Base-by-base conservation (phyloP, 1,284 basidiomycete species). In the Rhodotorula sp. region DNA sequence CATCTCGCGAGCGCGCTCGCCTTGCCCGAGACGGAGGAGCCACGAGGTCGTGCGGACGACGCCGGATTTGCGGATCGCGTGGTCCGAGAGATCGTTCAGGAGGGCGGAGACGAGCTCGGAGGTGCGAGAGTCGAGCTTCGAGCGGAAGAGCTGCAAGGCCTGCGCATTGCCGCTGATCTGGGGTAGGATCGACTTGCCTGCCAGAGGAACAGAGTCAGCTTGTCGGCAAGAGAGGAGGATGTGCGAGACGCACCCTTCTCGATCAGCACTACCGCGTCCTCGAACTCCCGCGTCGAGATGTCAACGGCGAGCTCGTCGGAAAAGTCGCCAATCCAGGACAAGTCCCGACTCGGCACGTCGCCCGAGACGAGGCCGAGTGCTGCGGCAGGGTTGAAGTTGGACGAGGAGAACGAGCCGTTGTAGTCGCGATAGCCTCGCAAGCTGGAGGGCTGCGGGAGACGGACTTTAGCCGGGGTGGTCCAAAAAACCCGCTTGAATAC, bases 291-390 rank as follows among this genome's bases (percentile, higher is more conserved):
- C 59, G 94, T 83, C 1, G 94, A 91, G 71, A 98, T 94, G 4
- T 91, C 87, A 22, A 99, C 94, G 0, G 91, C 91, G 15, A 98
- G 82, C 58, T 95, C 89, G 79, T 99, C 96, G 5, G 89, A 87
- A 82, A 92, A 94, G 71, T 96, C 92, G 64, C 89, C 88, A 29
- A 92, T 87, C 88, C 90, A 97, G 24, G 89, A 85, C 8, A 87
- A 82, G 79, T 95, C 91, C 64, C 87, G 85, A 76, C 91, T 90
- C 0, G 85, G 77, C 0, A 80, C 76, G 56, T 81, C 78, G 56
- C 80, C 78, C 22, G 71, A 75, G 22, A 67, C 73, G 30, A 76
- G 66, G 6, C 68, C 70, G 22, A 77, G 73, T n/a, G 68, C 55
- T 8, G 67, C 49, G 20, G 67, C 69, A 0, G 76, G 74, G 24